Evolutionary conservation across 2,329 filamentous ascomycete species (phyloP), one percentile per base, ranked within the genome.

Genomic region (Gnomoniopsis smithogilvyi): DNA sequence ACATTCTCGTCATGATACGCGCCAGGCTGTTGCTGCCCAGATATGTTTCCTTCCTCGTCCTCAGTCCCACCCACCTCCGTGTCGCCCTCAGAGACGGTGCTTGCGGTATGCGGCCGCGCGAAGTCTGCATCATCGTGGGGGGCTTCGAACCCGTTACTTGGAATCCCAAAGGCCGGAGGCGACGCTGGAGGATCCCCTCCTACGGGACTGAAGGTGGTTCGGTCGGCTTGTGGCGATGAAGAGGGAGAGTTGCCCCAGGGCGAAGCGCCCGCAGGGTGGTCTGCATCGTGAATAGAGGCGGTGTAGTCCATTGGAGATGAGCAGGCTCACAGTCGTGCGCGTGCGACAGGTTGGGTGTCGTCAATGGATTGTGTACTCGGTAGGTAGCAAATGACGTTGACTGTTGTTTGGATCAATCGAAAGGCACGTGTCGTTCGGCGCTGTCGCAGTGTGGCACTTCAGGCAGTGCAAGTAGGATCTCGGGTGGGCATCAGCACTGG

Each of bases 201-300:
- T 64, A 78, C 62, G 58, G 72, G 65, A 62, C 70, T 72, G 65
- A 82, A 82, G 62, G 68, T 70, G 24, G 76, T 69, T 47, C 76
- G 73, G 63, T 76, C 76, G 64, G 76, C 76, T 59, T 74, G 73
- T 33, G 82, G 81, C 21, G 82, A 82, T 17, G 78, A 74, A 24
- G 74, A 73, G 6, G 82, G 82, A 34, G 80, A 81, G 59, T 76
- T 78, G 15, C 80, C 82, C 82, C 83, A 85, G 2, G 83, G 82
- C 34, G 82, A 84, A 61, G 74, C 76, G 59, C 76, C 80, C 49
- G 72, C 74, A 19, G 79, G 75, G 64, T 84, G 77, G 49, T 85
- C 83, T 54, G 74, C 73, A 65, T 85, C 82, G 68, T 78, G 68
- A 65, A 84, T 81, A 15, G 81, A 78, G 63, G 81, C 71, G 70